A percentile compares a stretch with the other conserved stretches of the same genome.
phyloP scores from a whole-genome alignment of 1,284 basidiomycete genomes.

The Malassezia equina region DNA sequence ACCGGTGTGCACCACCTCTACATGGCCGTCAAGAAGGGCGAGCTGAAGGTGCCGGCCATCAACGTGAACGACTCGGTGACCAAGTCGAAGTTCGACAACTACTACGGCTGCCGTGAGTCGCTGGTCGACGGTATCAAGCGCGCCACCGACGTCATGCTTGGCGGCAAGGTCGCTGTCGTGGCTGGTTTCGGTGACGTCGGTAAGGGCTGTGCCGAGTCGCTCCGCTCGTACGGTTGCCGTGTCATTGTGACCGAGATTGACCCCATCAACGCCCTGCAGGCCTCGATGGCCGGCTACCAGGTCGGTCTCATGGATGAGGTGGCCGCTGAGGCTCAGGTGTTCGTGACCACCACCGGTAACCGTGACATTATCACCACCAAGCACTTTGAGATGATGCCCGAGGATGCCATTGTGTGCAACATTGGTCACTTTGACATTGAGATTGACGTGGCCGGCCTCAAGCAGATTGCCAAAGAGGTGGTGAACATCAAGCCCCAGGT shows the following conservation, averaged over 20 bases:
- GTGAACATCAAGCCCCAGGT: constrained; percentile 99
- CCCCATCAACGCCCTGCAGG: constrained; percentile 98
- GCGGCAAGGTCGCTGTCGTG: constrained; percentile 96
- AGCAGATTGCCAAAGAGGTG: constrained; percentile 72
- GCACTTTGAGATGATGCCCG: constrained; percentile 89
- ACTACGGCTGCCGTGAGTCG: constrained; percentile 75
- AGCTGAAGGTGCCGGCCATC: constrained; percentile 94
- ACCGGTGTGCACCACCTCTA: constrained; percentile 99
- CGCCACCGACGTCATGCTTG: constrained; percentile 99
- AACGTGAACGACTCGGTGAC: constrained; percentile 94
- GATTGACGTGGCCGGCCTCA: constrained; percentile 98
- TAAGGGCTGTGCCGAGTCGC: constrained; percentile 96
- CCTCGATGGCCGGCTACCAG: constrained; percentile 98
- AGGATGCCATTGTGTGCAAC: constrained; percentile 98
- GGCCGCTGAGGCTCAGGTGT: constrained; percentile 75
- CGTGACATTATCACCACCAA: constrained; percentile 88
- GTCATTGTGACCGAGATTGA: constrained; percentile 96
- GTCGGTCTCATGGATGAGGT: constrained; percentile 98
- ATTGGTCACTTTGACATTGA: constrained; percentile 99
- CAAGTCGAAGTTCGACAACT: constrained; percentile 88
- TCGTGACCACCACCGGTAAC: constrained; percentile 98
- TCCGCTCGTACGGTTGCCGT: constrained; percentile 89
- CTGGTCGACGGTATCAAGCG: constrained; percentile 99
- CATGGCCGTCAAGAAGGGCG: constrained; percentile 90
- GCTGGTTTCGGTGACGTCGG: constrained; percentile 98